These are phyloP conservation scores for Kluyveromyces marxianus DNA, from an alignment of 1,139 yeast species.

Conservation along the genomic window DNA sequence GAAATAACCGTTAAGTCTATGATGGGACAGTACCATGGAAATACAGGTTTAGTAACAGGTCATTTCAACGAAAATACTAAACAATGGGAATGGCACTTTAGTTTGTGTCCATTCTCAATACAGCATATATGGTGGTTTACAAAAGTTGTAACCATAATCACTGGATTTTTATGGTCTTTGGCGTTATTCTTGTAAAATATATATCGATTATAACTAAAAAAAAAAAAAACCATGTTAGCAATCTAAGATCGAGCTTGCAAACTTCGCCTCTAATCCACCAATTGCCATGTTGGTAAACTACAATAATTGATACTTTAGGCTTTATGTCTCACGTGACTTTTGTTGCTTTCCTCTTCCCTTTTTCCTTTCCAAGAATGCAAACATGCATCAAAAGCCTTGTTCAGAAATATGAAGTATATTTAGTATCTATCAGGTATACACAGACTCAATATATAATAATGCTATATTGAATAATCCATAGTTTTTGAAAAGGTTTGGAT, in stretches of 20 bases:
- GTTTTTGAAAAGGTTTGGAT: too few relatives aligned
- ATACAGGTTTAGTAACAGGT: slow-evolving; percentile 78
- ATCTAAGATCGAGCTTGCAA: not conserved
- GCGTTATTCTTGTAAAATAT: not conserved
- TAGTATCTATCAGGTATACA: too few relatives aligned
- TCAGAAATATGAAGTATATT: too few relatives aligned
- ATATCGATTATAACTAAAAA: not conserved
- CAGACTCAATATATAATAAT: too few relatives aligned
- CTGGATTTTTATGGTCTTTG: slow-evolving; percentile 27
- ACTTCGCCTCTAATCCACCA: too few relatives aligned
- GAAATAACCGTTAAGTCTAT: slow-evolving; percentile 85
- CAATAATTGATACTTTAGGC: not conserved
- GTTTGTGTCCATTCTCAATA: slow-evolving; percentile 72
- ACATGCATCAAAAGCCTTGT: too few relatives aligned
- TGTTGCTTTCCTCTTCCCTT: too few relatives aligned
- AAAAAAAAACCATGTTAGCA: not conserved
- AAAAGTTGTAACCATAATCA: slow-evolving; percentile 45
- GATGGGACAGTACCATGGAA: slow-evolving; percentile 96
- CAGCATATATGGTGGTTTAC: slow-evolving; percentile 97
- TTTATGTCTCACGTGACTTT: too few relatives aligned
- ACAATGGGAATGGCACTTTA: slow-evolving; percentile 61
- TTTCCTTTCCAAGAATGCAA: too few relatives aligned
- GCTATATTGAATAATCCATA: too few relatives aligned
- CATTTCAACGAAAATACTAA: slow-evolving; percentile 36
- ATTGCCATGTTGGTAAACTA: not conserved